Evolutionary conservation across 768 basidiomycete species (phyloP), one percentile per base, ranked within the genome.

Genomic region (Sarcodon aspratus): DNA sequence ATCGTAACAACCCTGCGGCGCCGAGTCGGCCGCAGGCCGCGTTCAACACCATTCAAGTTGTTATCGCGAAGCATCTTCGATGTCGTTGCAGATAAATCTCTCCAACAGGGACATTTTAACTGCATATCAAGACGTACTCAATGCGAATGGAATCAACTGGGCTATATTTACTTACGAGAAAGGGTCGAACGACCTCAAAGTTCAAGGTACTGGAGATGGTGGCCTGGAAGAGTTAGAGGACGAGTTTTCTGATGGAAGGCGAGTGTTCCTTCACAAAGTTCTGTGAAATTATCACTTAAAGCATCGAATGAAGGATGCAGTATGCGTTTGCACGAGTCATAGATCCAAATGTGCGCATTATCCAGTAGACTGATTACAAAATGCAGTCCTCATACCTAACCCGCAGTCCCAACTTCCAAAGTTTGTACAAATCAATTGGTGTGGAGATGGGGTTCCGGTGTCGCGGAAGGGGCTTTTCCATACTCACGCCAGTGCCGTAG

Each of bases 361-460:
- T 27, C 21, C 7, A n/a, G 5, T 5, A 27, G 21, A 27, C 21
- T 27, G 21, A 27, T 27, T 27, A 27, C 21, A 5, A 27, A 27
- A 27, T 27, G 21, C 21, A 27, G 21, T 27, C 21, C 21, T 27
- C 21, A 27, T 5, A 5, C 21, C 21, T 27, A 27, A 27, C 32
- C 5, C 49, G 47, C 57, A 95, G 86, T 89, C 77, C 59, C 72
- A 83, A 52, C 74, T 98, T 2, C 73, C 83, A 42, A 97, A 96
- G 68, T 90, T 94, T 53, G 91, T 97, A 12, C 88, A 95, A 60
- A 85, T 98, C 65, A 90, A 92, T 58, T 96, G 95, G 94, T 92
- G 91, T 56, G 95, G 95, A 40, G 94, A 95, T 59, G 95, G 95
- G 50, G 95, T 98, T 1, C 95, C 95, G 10, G 90, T 82, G 62